Evolutionary conservation across 768 basidiomycete species (phyloP), one percentile per base, ranked within the genome.

Genomic region (Tephrocybe sp.): DNA sequence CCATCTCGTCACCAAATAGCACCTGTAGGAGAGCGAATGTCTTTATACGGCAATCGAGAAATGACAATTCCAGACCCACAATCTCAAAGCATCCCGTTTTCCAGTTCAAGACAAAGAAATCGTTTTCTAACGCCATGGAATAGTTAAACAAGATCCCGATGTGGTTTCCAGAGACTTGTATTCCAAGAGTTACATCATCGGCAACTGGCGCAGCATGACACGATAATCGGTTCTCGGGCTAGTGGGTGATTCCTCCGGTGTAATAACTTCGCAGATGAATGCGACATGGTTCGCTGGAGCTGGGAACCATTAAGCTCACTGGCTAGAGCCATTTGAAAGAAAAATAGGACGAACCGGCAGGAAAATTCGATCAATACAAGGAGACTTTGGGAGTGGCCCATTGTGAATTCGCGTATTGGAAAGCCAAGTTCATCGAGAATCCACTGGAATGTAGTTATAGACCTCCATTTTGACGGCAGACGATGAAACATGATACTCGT

Each of bases 351-450:
- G 57, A 57, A 77, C 77, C 58, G 66, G 49, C 55, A 49, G 18
- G 71, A 71, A 23, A 57, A 63, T 57, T 79, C 75, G 5, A 84
- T 64, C 15, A 80, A 55, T 7, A 86, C 73, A 8, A 87, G 70
- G 26, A 89, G 72, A 62, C 88, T 80, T 58, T 86, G 85, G 20
- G 80, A 74, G 15, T 84, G 81, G 61, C 88, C 86, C 71, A 89
- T 76, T 6, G 72, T 73, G 55, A 84, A 84, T 57, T 85, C 84
- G n/a, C 78, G 73, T 11, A 83, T 58, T 14, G 53, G 30, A 30
- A 78, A 55, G 3, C 67, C 68, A 48, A 70, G 28, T 9, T 62
- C 58, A 18, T 67, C 61, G 15, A 79, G 51, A 4, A 63, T 62
- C 83, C 83, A 84, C 14, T 65, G 58, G 32, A 66, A 67, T 42